Conservation (phyloP, 352 stramenopile species). For the Phytopythium chamaehyphon region DNA sequence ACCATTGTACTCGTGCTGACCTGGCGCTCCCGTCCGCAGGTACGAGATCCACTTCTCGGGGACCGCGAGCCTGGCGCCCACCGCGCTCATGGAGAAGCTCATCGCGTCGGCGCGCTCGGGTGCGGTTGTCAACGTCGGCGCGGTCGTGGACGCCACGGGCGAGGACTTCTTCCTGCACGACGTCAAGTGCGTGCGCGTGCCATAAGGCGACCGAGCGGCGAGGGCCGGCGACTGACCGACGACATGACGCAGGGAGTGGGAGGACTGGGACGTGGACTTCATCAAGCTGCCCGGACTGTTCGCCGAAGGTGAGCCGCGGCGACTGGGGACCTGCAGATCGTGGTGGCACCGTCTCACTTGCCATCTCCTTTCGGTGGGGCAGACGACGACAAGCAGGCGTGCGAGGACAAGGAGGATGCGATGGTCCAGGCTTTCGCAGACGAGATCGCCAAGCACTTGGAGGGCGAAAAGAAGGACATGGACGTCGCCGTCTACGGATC, state of each 20-base stretch:
- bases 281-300: conserved; percentile 52
- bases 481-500: conserved; percentile 71
- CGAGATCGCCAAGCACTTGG: conserved; percentile 49
- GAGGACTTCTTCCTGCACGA: conserved; percentile 72
- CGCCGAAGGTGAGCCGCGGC: conserved; percentile 25
- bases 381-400: conserved; percentile 18
- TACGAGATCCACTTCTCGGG: conserved; percentile 81
- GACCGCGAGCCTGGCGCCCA: conserved; percentile 59
- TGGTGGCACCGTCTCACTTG: background rate
- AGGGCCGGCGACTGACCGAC: too few species aligned
- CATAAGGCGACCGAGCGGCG: background rate
- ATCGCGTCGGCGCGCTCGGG: conserved; percentile 56
- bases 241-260: conserved; percentile 61
- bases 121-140: conserved; percentile 61
- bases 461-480: conserved; percentile 64
- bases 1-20: background rate
- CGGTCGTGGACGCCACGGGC: conserved; percentile 76
- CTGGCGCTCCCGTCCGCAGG: conserved; percentile 16
- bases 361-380: background rate
- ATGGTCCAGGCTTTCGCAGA: conserved; percentile 62
- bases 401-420: conserved; percentile 36
- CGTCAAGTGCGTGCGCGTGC: conserved; percentile 44
- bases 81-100: conserved; percentile 78
- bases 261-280: conserved; percentile 86
- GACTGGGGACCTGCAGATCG: conserved; percentile 2